Evolutionary conservation across 108 stramenopile species (phyloP), one percentile per base, ranked within the genome.

Genomic region (Epithemia pelagica): DNA sequence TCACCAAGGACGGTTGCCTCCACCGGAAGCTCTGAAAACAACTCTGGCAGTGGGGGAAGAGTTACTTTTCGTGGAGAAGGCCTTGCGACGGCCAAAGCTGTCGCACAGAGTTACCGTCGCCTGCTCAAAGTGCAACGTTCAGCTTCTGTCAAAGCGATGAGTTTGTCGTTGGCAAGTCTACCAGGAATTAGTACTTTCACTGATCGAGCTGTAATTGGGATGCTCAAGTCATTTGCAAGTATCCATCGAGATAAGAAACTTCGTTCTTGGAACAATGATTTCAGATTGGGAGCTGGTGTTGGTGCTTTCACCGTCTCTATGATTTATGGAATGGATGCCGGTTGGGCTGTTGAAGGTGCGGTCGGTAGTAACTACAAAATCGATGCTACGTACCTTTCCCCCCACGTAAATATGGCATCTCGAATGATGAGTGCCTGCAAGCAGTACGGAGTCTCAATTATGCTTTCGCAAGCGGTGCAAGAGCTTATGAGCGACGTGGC

Each of bases 301-400:
- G 77, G 79, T 22, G 74, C 80, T 7, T 85, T 77, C 63, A 54
- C 60, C 19, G 73, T 89, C 5, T 64, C 78, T 25, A 78, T 98
- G 67, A 81, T 86, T 51, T 93, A 88, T 70, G 98, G 98, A 1
- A 88, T 98, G 87, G 92, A 97, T 79, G 90, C 95, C 32, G 98
- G 98, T 21, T 98, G 98, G 98, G 92, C 92, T 8, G 86, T 95
- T 0, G 96, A 96, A 64, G 96, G 96, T 51, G 96, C 96, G 1
- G 96, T 96, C 22, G 96, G 96, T 1, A 85, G 82, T 51, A 71
- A 79, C 52, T 86, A 89, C 77, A 96, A 96, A 72, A 91, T 96
- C 63, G 96, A 97, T 75, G 96, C 96, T 30, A 97, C 96, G n/a
- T 97, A 97, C 67, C 77, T 97, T 3, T 94, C 92, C 21, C 96